Base-by-base conservation (phyloP, 495 filamentous ascomycete species). In the Talaromyces wortmannii region DNA sequence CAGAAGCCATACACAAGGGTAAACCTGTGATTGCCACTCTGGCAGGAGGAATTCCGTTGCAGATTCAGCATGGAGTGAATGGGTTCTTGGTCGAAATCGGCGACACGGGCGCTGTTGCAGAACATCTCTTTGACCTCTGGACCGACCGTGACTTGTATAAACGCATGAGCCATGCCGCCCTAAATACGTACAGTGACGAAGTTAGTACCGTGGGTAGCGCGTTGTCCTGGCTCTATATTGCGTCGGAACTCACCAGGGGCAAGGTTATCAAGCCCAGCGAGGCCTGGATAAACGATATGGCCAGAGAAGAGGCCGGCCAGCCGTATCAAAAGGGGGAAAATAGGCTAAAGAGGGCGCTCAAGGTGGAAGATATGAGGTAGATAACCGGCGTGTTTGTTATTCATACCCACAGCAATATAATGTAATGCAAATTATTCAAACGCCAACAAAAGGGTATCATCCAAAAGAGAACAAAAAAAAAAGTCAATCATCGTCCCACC, bases 1-100 rank as follows among this genome's bases (percentile, higher is more conserved):
- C 87, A 0, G 90, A 95, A 67, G 90, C 89, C 29, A 76, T 92
- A 7, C 90, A 92, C 67, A 90, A 92, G 59, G 90, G 90, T 18
- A 83, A 87, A 10, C 90, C 90, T 2, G 79, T 92, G 47, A 90
- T 96, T 52, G 89, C 88, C 6, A 90, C 87, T 1, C 76, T 77
- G 13, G 86, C 86, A 0, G 90, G 90, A 32, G 90, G 90, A 5
- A 92, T 96, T 50, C 89, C 90, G 0, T 76, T 95, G 10, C 89
- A 95, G 69, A 78, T 95, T 42, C 78, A 85, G 58, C 67, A 94
- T 62, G 76, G 76, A 46, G 81, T 88, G 62, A 89, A 85, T 57
- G 90, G 89, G 0, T 95, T 85, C 70, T 72, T 95, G 1, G 89
- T 94, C 17, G 78, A 86, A 12, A 78, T 88, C 1, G 84, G 84